Conservation (phyloP, 2,329 filamentous ascomycete species). For the Paraconiothyrium sp. region DNA sequence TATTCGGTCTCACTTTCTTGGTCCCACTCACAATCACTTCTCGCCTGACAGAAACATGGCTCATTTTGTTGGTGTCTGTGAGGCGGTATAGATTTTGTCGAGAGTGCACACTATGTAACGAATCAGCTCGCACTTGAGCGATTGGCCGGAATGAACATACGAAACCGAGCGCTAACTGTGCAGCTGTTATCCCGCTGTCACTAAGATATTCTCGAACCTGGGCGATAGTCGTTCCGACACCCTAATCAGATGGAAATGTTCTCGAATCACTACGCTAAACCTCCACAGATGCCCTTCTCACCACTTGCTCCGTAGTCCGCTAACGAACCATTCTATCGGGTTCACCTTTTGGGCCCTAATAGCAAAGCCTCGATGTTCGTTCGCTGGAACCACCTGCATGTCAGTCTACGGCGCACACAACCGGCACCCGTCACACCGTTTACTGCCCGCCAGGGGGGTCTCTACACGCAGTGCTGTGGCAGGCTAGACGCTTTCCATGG, state of each 20-base stretch:
- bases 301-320: background rate
- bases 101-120: background rate
- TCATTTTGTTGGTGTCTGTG: background rate
- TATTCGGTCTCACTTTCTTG: constrained; percentile 22
- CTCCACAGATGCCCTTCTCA: background rate
- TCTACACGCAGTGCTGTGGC: background rate
- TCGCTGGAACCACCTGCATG: constrained; percentile 11
- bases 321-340: constrained; percentile 7
- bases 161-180: background rate
- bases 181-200: background rate
- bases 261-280: background rate
- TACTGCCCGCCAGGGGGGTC: background rate
- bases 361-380: background rate
- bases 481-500: background rate
- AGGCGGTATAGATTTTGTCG: background rate
- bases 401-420: constrained; percentile 6
- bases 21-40: background rate
- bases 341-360: background rate
- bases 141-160: background rate
- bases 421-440: constrained; percentile 10
- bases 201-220: background rate
- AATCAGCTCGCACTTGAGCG: constrained; percentile 2
- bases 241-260: background rate
- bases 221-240: background rate
- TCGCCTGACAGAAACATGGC: background rate